Percentiles rank a stretch among this genome's conserved stretches.
Evolutionary conservation across 2,329 filamentous ascomycete genomes (phyloP).

Genomic region (Arthrobotrys megalospora): DNA sequence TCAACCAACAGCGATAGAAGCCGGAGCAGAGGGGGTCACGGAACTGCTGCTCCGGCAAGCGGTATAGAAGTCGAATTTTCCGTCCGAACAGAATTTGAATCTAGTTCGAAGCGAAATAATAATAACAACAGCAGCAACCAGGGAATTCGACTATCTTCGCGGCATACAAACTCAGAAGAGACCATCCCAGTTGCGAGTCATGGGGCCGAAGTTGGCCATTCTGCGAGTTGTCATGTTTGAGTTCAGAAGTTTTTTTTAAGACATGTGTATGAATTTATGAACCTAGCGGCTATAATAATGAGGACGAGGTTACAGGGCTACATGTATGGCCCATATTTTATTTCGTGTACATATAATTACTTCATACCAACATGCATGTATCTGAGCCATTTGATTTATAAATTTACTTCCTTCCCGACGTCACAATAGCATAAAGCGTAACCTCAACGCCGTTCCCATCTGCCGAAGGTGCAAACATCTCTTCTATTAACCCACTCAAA

Average conservation of each 20-base stretch:
- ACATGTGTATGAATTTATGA: no score
- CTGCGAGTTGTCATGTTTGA: conserved; percentile 42
- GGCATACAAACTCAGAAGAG: conserved; percentile 41
- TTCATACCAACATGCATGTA: neutral
- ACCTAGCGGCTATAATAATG: no score
- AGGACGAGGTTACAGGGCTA: no score
- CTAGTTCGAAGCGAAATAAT: conserved; percentile 17
- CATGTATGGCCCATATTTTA: no score
- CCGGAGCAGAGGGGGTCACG: conserved; percentile 18
- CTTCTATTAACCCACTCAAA: conserved; percentile 1
- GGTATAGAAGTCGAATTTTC: conserved; percentile 52
- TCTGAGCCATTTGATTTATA: neutral
- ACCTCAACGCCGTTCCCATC: conserved; percentile 21
- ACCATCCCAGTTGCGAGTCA: conserved; percentile 51
- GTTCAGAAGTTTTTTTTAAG: neutral
- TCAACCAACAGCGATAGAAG: conserved; percentile 43
- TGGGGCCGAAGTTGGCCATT: conserved; percentile 45
- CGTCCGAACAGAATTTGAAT: conserved; percentile 37
- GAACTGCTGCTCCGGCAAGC: neutral
- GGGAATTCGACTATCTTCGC: conserved; percentile 8
- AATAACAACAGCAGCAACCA: conserved; percentile 7
- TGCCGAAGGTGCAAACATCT: neutral
- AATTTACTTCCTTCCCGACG: conserved; percentile 35
- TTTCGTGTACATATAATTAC: no score
- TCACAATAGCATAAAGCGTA: conserved; percentile 31